phyloP scores from a whole-genome alignment of 2,329 filamentous ascomycete species.

The Apiospora koreana region DNA sequence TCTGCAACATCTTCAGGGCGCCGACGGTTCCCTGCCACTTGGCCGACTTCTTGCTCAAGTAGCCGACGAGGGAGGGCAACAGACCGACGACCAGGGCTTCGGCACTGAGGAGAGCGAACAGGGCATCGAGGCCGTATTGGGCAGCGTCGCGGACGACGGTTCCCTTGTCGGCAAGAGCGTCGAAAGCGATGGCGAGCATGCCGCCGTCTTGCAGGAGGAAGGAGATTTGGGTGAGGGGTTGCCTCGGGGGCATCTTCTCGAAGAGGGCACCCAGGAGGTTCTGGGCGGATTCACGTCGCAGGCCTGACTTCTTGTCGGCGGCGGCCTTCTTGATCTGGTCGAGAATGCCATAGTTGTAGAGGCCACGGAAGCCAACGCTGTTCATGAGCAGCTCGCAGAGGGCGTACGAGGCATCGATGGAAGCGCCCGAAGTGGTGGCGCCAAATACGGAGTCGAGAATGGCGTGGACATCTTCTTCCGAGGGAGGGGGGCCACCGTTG shows the following conservation, averaged over 20 bases:
- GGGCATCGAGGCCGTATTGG: constrained; percentile 88
- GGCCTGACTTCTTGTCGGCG: constrained; percentile 88
- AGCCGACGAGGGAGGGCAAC: constrained; percentile 72
- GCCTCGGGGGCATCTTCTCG: constrained; percentile 79
- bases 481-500: constrained; percentile 50
- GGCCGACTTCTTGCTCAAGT: constrained; percentile 79
- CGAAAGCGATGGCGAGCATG: constrained; percentile 72
- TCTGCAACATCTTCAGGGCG: constrained; percentile 80
- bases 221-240: constrained; percentile 77
- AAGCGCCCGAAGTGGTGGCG: constrained; percentile 67
- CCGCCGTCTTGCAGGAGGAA: constrained; percentile 81
- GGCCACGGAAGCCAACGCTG: constrained; percentile 54
- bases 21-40: constrained; percentile 98
- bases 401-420: constrained; percentile 64
- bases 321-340: constrained; percentile 71
- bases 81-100: constrained; percentile 84
- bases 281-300: constrained; percentile 86
- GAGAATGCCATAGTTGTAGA: constrained; percentile 55
- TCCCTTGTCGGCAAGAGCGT: constrained; percentile 88
- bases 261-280: constrained; percentile 92
- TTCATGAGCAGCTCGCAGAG: constrained; percentile 61
- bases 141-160: constrained; percentile 86
- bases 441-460: constrained; percentile 69
- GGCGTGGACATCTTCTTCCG: constrained; percentile 65
- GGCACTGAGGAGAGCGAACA: constrained; percentile 76